phyloP scores from a whole-genome alignment of 257 asterid species.

The Lavandula angustifolia region DNA sequence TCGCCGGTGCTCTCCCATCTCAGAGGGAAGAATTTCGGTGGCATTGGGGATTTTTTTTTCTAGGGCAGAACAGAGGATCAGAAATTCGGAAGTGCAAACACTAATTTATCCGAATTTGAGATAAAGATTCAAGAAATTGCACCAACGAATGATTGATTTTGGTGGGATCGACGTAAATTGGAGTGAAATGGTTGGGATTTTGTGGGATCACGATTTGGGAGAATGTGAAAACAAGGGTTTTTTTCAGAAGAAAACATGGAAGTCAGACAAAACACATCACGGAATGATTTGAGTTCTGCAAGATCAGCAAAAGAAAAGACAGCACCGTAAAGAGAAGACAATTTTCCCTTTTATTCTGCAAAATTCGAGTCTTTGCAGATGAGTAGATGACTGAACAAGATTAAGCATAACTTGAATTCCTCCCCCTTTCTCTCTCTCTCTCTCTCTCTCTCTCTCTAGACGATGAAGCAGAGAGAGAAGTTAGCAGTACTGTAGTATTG shows the following conservation, averaged over 20 bases:
- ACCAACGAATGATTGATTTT: not conserved
- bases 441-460: not conserved
- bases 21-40: slow-evolving; percentile 57
- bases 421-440: slow-evolving; percentile 17
- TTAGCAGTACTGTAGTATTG: slow-evolving; percentile 2
- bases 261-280: not conserved
- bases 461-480: no score
- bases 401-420: slow-evolving; percentile 15
- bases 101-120: not conserved
- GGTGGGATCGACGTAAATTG: slow-evolving; percentile 19
- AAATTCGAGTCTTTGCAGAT: no score
- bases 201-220: slow-evolving; percentile 29
- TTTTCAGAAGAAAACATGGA: slow-evolving; percentile 8
- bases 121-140: not conserved
- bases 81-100: not conserved
- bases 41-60: slow-evolving; percentile 41
- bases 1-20: slow-evolving; percentile 91
- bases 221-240: not conserved
- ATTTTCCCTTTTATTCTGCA: no score
- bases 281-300: not conserved
- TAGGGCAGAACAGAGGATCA: no score
- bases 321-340: no score
- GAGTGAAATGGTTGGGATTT: slow-evolving; percentile 27
- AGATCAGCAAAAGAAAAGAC: not conserved
- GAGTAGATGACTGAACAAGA: no score